Evolutionary conservation across 2,329 filamentous ascomycete genomes (phyloP).

Genomic region (Ilyonectria robusta): DNA sequence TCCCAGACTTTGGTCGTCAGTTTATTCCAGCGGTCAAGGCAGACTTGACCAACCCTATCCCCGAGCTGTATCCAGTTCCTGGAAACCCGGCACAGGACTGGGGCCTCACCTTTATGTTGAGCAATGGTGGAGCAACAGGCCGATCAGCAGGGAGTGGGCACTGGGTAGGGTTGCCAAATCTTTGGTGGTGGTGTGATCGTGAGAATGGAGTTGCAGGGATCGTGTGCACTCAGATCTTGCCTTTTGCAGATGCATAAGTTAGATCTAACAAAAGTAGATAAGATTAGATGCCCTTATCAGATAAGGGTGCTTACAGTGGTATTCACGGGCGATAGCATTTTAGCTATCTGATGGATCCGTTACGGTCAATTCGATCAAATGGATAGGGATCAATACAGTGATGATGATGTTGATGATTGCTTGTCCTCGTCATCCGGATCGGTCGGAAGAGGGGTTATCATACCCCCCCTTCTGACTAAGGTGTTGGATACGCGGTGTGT

Average conservation of each 20-base stretch:
- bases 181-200: conserved; percentile 75
- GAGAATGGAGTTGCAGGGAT: conserved; percentile 71
- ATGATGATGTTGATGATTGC: too few relatives aligned
- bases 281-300: too few relatives aligned
- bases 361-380: too few relatives aligned
- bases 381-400: too few relatives aligned
- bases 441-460: too few relatives aligned
- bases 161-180: conserved; percentile 73
- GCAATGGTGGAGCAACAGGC: conserved; percentile 63
- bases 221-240: conserved; percentile 64
- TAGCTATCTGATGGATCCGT: too few relatives aligned
- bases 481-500: too few relatives aligned
- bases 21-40: conserved; percentile 62
- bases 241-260: conserved; percentile 61
- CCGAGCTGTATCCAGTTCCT: conserved; percentile 64
- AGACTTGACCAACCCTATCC: conserved; percentile 61
- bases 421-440: too few relatives aligned
- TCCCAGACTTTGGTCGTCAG: conserved; percentile 66
- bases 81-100: conserved; percentile 72
- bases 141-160: conserved; percentile 64
- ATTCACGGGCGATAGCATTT: too few relatives aligned
- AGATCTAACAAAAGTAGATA: too few relatives aligned
- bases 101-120: conserved; percentile 73
- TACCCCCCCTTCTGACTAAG: too few relatives aligned
- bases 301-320: too few relatives aligned